phyloP scores from a whole-genome alignment of 441 rosid species.

The Erysimum cheiri region DNA sequence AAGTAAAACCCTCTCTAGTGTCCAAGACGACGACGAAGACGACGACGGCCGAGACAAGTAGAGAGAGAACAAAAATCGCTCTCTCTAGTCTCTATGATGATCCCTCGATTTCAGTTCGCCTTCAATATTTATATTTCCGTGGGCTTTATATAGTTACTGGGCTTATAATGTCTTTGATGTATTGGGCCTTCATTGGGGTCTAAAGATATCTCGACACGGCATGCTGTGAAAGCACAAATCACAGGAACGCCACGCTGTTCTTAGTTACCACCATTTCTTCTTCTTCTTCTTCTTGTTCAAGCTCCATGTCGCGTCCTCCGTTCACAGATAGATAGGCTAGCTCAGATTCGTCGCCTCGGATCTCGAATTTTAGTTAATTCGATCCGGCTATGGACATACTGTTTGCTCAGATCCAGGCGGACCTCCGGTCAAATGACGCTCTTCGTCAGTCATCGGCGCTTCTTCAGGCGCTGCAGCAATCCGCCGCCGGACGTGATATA shows the following conservation, averaged over 20 bases:
- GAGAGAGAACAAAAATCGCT: not conserved
- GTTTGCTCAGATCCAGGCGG: conserved; percentile 98
- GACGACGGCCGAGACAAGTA: conserved; percentile 29
- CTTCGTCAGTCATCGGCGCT: conserved; percentile 94
- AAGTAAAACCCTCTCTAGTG: conserved; percentile 32
- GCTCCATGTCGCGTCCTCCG: conserved; percentile 32
- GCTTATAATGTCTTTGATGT: not conserved
- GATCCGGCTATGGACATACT: conserved; percentile 76
- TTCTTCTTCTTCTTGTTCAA: conserved; percentile 12
- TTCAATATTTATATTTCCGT: not conserved
- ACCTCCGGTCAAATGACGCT: conserved; percentile 97
- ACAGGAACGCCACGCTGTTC: conserved; percentile 25
- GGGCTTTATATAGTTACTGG: conserved; percentile 10
- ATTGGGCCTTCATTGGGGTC: conserved; percentile 17
- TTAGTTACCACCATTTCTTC: not conserved
- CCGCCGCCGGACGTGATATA: conserved; percentile 91
- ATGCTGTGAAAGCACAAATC: conserved; percentile 11
- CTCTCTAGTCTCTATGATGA: not conserved
- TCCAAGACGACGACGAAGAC: not conserved
- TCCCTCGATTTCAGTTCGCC: no score
- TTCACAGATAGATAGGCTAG: conserved; percentile 12
- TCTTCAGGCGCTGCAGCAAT: conserved; percentile 92
- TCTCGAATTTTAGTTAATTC: conserved; percentile 4
- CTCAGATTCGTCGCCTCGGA: conserved; percentile 10
- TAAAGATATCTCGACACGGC: not conserved